Base-by-base conservation (phyloP, 1,284 basidiomycete genomes). In the Tilletia indica region DNA sequence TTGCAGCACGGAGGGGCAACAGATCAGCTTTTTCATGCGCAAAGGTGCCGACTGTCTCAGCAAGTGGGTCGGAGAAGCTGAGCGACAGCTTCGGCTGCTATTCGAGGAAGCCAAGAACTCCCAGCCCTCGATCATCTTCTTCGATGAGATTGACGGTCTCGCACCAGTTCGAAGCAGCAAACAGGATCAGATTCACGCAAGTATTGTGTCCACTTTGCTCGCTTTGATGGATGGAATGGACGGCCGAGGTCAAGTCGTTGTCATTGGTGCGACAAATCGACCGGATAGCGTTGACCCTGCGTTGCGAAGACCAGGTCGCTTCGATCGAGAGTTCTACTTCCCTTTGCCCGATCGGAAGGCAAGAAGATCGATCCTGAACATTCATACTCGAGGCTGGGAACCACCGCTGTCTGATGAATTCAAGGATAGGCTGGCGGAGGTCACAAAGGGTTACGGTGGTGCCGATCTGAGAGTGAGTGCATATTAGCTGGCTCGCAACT, bases 151-250 rank as follows among this genome's bases (percentile, higher is more conserved):
- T 77, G 97, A 99, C 82, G 96, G 95, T 0, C 89, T 99, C 14
- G 97, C 97, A 19, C 97, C 97, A 0, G 97, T 99, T 0, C 91
- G 97, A 48, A 97, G 94, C 64, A 94, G 93, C 67, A 98, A 98
- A 84, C 97, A 99, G 83, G 97, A 99, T 84, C 97, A 99, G 85
- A 98, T 99, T 71, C 97, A 99, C 83, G 96, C 97, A 0, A 94
- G 92, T 61, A 94, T 99, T 76, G 97, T 99, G 9, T 94, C 92
- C 66, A 99, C 97, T 0, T 87, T 99, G 14, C 88, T 99, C 1
- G 96, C 97, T 0, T 87, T 99, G 67, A 99, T 99, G 96, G 97
- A 99, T 84, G 97, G 97, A 66, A 99, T 99, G 97, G 97, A 99
- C 77, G 96, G 96, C 0, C 89, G 97, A 68, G 77, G 90, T 2